Evolutionary conservation across 2,329 filamentous ascomycete genomes (phyloP), one percentile per base, ranked within the genome.

Genomic region (Phialemoniopsis sp.): DNA sequence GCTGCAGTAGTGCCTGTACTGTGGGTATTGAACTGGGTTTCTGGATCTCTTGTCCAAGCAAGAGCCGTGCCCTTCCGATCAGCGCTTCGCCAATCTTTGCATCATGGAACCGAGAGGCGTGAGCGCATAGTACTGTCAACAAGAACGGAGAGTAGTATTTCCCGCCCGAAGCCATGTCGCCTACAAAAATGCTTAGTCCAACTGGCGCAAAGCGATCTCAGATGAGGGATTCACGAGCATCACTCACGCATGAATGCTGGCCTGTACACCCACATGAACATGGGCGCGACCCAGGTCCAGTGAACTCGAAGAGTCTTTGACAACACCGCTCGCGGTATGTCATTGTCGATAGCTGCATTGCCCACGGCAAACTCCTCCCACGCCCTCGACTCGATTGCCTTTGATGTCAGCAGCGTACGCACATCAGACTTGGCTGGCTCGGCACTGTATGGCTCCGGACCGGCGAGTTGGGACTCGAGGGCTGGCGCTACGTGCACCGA

Each of bases 201-300:
- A n/a, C n/a, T n/a, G n/a, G n/a, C n/a, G n/a, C n/a, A n/a, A n/a
- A n/a, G n/a, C n/a, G n/a, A n/a, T n/a, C n/a, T n/a, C n/a, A n/a
- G n/a, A n/a, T n/a, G n/a, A n/a, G n/a, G n/a, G n/a, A n/a, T n/a
- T n/a, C n/a, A n/a, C n/a, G n/a, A n/a, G n/a, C n/a, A n/a, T n/a
- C n/a, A n/a, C 41, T 19, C 32, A 45, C 53, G 46, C 32, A 53
- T 52, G 37, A 55, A 57, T 3, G 54, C 52, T 3, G 54, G 54
- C 7, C 52, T 45, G 39, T 57, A 55, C 13, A 57, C 50, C 46
- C 52, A 55, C 40, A 51, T 55, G 39, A 55, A 57, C 46, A 54
- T 52, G 15, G 53, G 54, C 21, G 44, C 37, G n/a, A 52, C 42
- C 51, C 51, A 53, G 13, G 43, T 44, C 49, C 51, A 52, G 39